phyloP scores from a whole-genome alignment of 257 asterid species.

The Fraxinus cuspidata region DNA sequence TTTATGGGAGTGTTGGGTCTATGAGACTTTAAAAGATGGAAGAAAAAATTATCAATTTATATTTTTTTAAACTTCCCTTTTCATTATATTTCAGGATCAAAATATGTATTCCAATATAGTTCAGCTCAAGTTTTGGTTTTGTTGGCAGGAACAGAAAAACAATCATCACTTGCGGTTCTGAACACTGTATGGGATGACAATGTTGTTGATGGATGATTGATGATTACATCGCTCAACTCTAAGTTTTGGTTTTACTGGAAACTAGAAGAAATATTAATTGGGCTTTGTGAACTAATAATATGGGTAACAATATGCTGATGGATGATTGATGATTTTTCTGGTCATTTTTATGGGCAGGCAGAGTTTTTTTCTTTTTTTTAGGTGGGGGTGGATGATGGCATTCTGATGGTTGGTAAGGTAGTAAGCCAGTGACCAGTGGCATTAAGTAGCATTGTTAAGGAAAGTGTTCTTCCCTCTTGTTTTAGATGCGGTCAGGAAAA shows the following conservation, averaged over 20 bases:
- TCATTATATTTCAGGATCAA: background rate
- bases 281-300: background rate
- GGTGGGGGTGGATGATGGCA: background rate
- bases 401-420: background rate
- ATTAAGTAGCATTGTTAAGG: background rate
- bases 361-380: too few species aligned
- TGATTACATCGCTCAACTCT: background rate
- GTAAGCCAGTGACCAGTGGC: background rate
- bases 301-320: background rate
- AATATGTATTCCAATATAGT: too few species aligned
- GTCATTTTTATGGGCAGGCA: background rate
- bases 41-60: too few species aligned
- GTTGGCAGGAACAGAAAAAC: background rate
- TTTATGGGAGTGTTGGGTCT: too few species aligned
- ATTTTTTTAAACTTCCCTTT: background rate
- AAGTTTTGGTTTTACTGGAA: background rate
- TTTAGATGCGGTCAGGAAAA: background rate
- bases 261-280: background rate
- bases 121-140: background rate
- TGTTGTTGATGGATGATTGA: background rate
- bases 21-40: too few species aligned
- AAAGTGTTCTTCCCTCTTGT: background rate
- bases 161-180: too few species aligned
- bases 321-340: background rate
- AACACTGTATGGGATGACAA: background rate